These are phyloP conservation scores for Trichoderma gracile DNA, from an alignment of 2,329 filamentous ascomycete genomes.

Conservation along the genomic window DNA sequence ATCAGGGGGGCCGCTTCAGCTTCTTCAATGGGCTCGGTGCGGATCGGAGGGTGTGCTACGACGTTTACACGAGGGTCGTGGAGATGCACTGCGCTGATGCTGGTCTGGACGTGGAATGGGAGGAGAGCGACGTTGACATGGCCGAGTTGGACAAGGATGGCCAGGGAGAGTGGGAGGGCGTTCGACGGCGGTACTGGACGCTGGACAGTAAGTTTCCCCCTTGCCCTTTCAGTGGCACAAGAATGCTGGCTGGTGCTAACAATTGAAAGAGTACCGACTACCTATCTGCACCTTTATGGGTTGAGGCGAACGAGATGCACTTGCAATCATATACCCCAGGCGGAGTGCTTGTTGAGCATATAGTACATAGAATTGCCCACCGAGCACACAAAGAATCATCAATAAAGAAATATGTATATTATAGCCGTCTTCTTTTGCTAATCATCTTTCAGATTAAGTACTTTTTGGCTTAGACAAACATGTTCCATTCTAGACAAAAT, in stretches of 20 bases:
- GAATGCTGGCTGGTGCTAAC: slow-evolving; percentile 33
- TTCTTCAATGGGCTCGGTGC: slow-evolving; percentile 93
- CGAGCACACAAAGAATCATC: not conserved
- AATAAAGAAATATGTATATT: slow-evolving; percentile 1
- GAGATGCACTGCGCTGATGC: slow-evolving; percentile 90
- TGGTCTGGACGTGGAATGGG: slow-evolving; percentile 87
- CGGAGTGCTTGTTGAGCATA: not conserved
- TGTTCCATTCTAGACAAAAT: slow-evolving; percentile 46
- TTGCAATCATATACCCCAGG: slow-evolving; percentile 19
- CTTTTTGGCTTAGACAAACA: not conserved
- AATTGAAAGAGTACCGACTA: slow-evolving; percentile 62
- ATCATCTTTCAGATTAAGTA: slow-evolving; percentile 1
- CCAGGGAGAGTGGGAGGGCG: slow-evolving; percentile 81
- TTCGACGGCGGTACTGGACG: slow-evolving; percentile 87
- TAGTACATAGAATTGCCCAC: too few species aligned
- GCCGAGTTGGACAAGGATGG: slow-evolving; percentile 63
- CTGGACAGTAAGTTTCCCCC: slow-evolving; percentile 61
- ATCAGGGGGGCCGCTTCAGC: slow-evolving; percentile 72
- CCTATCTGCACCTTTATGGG: slow-evolving; percentile 74
- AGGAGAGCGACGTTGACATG: slow-evolving; percentile 72
- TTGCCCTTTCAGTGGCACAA: slow-evolving; percentile 12
- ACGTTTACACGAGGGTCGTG: slow-evolving; percentile 89
- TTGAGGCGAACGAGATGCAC: slow-evolving; percentile 40
- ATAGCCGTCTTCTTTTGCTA: slow-evolving; percentile 13
- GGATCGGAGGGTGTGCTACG: slow-evolving; percentile 89